A percentile compares a stretch with the other conserved stretches of the same genome.
These are phyloP conservation scores for Suillus subaureus DNA, from an alignment of 768 basidiomycete species.

Conservation along the genomic window DNA sequence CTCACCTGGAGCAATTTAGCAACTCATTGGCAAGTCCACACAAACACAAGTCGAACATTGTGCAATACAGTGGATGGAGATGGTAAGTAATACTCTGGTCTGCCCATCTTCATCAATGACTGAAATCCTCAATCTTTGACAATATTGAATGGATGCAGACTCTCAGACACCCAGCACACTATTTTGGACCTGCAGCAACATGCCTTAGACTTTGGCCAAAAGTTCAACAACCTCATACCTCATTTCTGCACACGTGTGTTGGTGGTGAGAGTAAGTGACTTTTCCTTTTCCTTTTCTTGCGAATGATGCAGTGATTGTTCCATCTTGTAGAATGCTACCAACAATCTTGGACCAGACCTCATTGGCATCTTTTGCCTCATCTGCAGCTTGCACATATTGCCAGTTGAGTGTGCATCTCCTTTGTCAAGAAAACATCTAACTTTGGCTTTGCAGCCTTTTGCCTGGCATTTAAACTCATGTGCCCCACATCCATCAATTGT, in stretches of 20 bases:
- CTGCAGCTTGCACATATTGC: constrained; percentile 29
- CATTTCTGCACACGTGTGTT: too few species aligned
- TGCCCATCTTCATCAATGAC: too few species aligned
- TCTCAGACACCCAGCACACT: too few species aligned
- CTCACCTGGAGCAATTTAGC: too few species aligned
- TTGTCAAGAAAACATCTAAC: neutral
- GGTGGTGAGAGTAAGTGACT: constrained; percentile 26
- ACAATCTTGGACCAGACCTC: constrained; percentile 19
- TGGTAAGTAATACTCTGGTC: too few species aligned
- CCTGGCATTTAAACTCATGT: neutral
- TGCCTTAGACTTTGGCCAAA: rapidly evolving
- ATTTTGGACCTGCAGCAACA: too few species aligned
- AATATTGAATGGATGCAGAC: too few species aligned
- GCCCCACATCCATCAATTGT: neutral
- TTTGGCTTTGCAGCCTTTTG: neutral
- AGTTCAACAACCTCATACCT: too few species aligned
- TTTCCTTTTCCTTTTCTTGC: constrained; percentile 30
- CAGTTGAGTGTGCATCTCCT: constrained; percentile 17
- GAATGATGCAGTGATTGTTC: constrained; percentile 31
- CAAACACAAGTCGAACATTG: too few species aligned
- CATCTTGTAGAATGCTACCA: constrained; percentile 21
- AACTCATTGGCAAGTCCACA: too few species aligned
- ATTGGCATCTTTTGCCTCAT: neutral
- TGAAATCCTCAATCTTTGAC: too few species aligned
- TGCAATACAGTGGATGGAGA: too few species aligned